These are phyloP conservation scores for Boletus reticuloceps DNA, from an alignment of 768 basidiomycete species.

Conservation along the genomic window DNA sequence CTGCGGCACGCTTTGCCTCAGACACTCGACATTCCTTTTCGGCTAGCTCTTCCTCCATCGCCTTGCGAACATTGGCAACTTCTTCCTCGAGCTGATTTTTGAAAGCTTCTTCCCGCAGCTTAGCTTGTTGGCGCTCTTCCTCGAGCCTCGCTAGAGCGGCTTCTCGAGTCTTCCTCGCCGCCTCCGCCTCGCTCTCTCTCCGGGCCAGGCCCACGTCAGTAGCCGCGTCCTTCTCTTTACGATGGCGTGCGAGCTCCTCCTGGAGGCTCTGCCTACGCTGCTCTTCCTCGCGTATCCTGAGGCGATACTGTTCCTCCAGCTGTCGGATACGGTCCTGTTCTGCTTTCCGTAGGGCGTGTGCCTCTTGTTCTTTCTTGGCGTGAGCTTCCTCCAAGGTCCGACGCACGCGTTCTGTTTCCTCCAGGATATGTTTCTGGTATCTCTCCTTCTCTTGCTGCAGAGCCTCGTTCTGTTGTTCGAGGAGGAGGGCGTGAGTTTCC, in stretches of 20 bases:
- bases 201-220: constrained; percentile 15
- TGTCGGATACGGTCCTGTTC: constrained; percentile 26
- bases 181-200: constrained; percentile 22
- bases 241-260: constrained; percentile 25
- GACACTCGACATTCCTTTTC: constrained; percentile 21
- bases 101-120: constrained; percentile 23
- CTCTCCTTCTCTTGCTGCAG: constrained; percentile 26
- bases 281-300: constrained; percentile 31
- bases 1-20: constrained; percentile 29
- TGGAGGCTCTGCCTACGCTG: constrained; percentile 21
- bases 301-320: constrained; percentile 27
- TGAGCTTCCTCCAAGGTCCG: constrained; percentile 25
- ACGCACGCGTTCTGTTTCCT: constrained; percentile 27
- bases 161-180: constrained; percentile 15
- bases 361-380: constrained; percentile 25
- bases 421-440: constrained; percentile 21
- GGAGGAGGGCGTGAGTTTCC: constrained; percentile 21
- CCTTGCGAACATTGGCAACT: constrained; percentile 20
- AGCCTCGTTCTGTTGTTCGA: constrained; percentile 23
- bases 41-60: constrained; percentile 20
- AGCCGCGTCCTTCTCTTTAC: constrained; percentile 15
- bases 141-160: constrained; percentile 19
- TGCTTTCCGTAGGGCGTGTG: constrained; percentile 11
- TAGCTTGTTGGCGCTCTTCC: constrained; percentile 27
- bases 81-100: constrained; percentile 28